phyloP scores from a whole-genome alignment of 2,329 filamentous ascomycete genomes.

The Fusarium caatingaense region DNA sequence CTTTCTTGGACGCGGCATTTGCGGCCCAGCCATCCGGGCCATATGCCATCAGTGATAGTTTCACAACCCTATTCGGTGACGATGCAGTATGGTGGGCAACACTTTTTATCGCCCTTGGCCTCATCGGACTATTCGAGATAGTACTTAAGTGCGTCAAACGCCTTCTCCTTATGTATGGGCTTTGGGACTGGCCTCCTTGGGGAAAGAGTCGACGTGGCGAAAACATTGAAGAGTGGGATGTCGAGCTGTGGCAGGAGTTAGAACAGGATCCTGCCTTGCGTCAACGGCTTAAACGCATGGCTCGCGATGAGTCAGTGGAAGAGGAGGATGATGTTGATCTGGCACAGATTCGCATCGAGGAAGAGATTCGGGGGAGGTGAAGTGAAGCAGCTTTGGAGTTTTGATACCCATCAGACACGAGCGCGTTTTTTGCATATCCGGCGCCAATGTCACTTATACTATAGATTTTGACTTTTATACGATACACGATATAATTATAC shows the following conservation, averaged over 20 bases:
- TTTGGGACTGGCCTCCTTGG: conserved; percentile 62
- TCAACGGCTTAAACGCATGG: conserved; percentile 56
- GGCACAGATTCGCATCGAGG: conserved; percentile 27
- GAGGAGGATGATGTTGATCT: conserved; percentile 43
- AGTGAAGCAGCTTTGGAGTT: conserved; percentile 25
- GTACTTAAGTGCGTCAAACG: conserved; percentile 64
- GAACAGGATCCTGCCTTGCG: conserved; percentile 62
- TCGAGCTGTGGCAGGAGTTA: conserved; percentile 69
- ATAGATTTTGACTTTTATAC: conserved; percentile 18
- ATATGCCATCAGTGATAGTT: conserved; percentile 77
- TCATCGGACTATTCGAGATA: conserved; percentile 74
- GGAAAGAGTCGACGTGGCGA: conserved; percentile 48
- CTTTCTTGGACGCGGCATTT: conserved; percentile 75
- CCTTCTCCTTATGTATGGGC: conserved; percentile 57
- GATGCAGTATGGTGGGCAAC: conserved; percentile 81
- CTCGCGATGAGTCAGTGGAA: conserved; percentile 49
- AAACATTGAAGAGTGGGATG: conserved; percentile 62
- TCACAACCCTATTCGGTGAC: conserved; percentile 73
- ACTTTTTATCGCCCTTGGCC: conserved; percentile 70
- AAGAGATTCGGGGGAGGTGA: conserved; percentile 31
- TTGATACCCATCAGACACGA: conserved; percentile 44
- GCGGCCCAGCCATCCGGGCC: conserved; percentile 56
- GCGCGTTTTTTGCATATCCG: conserved; percentile 17
- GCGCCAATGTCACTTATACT: not conserved
- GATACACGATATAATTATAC: conserved; percentile 20